Conservation (phyloP, 768 basidiomycete species). For the Pluteus cervinus region DNA sequence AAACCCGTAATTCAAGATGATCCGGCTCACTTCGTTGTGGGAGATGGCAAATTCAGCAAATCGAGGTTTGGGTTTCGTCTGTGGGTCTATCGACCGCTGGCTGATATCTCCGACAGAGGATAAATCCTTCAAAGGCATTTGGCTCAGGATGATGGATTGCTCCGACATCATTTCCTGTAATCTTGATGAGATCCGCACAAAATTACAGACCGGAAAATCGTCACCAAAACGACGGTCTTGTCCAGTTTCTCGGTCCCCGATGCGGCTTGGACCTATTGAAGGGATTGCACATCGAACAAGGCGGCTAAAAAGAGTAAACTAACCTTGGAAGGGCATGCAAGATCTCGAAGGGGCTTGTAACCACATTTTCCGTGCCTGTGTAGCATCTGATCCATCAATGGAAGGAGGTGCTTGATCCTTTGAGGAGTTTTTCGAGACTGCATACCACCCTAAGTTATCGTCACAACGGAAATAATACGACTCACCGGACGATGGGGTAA, state of each 20-base stretch:
- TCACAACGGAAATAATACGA: no score
- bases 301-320: constrained; percentile 1
- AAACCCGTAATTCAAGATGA: neutral
- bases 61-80: constrained; percentile 56
- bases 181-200: constrained; percentile 20
- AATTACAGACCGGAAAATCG: neutral
- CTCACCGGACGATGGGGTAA: constrained; percentile 1
- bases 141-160: constrained; percentile 44
- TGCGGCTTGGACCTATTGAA: neutral
- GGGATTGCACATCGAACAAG: neutral
- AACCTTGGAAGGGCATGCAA: constrained; percentile 78
- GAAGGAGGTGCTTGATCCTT: constrained; percentile 51
- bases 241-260: constrained; percentile 2
- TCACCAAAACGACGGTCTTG: constrained; percentile 6
- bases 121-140: no score
- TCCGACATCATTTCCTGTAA: constrained; percentile 77
- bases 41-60: constrained; percentile 74
- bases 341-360: constrained; percentile 58
- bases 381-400: constrained; percentile 53
- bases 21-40: constrained; percentile 47
- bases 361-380: constrained; percentile 64
- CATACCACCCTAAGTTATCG: constrained; percentile 18
- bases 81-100: no score
- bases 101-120: no score
- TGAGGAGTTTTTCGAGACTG: constrained; percentile 67